A percentile compares a stretch with the other conserved stretches of the same genome.
Evolutionary conservation across 139 green algal species (phyloP).

Genomic region (Coelastrella sp.): DNA sequence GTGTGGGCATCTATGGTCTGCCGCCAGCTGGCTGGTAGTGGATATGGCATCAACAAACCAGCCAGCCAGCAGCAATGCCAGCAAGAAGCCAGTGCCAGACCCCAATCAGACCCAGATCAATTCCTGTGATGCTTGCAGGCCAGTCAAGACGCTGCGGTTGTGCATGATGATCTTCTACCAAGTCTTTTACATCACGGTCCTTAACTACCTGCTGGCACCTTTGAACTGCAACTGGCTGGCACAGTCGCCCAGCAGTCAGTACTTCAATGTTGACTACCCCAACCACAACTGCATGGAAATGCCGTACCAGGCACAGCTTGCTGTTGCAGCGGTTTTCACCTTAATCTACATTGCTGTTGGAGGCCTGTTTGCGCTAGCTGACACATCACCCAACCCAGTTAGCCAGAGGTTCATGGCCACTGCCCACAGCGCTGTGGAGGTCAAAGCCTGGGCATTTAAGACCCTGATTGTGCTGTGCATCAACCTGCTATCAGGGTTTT

Average conservation of each 20-base stretch:
- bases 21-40: neutral
- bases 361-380: conserved; percentile 53
- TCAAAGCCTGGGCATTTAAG: conserved; percentile 38
- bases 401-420: conserved; percentile 47
- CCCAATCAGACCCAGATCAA: neutral
- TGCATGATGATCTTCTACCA: conserved; percentile 54
- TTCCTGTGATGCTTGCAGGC: conserved; percentile 49
- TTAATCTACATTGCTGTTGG: conserved; percentile 49
- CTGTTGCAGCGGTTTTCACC: conserved; percentile 32
- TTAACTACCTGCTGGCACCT: conserved; percentile 56
- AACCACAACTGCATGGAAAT: conserved; percentile 49
- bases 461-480: conserved; percentile 30
- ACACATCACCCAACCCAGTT: conserved; percentile 58
- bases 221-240: conserved; percentile 54
- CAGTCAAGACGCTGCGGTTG: conserved; percentile 61
- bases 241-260: neutral
- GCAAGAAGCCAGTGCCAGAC: neutral
- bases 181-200: conserved; percentile 59
- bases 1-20: too few relatives aligned
- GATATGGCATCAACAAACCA: too few relatives aligned
- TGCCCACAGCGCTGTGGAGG: conserved; percentile 47
- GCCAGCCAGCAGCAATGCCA: neutral
- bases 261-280: conserved; percentile 21
- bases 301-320: conserved; percentile 56
- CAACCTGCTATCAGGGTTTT: conserved; percentile 46